A percentile compares a stretch with the other conserved stretches of the same genome.
Evolutionary conservation across 257 asterid genomes (phyloP).

Genomic region (Catharanthus roseus): DNA sequence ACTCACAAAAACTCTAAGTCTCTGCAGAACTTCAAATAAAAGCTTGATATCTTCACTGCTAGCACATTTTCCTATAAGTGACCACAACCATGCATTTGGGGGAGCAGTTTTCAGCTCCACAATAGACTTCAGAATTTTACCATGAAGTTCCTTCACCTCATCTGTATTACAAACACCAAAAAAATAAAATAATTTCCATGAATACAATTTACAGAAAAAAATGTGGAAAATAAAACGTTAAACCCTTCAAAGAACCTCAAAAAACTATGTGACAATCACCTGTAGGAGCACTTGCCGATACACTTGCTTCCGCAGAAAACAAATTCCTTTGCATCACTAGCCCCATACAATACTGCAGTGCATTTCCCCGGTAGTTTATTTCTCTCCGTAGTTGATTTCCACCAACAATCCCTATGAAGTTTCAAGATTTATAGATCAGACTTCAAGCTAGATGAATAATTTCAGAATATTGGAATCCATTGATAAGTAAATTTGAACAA

Average conservation of each 20-base stretch:
- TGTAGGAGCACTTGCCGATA: constrained; percentile 34
- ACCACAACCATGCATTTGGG: constrained; percentile 85
- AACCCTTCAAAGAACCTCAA: not conserved
- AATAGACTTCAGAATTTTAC: constrained; percentile 54
- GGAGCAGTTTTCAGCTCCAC: constrained; percentile 68
- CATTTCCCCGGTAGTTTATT: constrained; percentile 16
- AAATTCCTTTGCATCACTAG: constrained; percentile 28
- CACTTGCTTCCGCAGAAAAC: constrained; percentile 43
- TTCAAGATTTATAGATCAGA: not conserved
- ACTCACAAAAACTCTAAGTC: constrained; percentile 77
- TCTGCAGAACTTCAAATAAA: constrained; percentile 59
- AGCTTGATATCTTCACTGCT: constrained; percentile 63
- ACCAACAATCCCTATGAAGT: constrained; percentile 29
- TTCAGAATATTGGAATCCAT: too few species aligned
- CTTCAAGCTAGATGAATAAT: not conserved
- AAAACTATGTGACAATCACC: constrained; percentile 33
- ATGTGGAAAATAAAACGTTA: not conserved
- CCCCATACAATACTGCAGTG: constrained; percentile 15
- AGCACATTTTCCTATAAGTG: constrained; percentile 60
- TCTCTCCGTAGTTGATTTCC: constrained; percentile 19
- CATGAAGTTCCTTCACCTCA: constrained; percentile 61
- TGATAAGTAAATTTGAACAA: not conserved
- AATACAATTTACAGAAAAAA: constrained; percentile 9
- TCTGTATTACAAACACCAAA: constrained; percentile 43
- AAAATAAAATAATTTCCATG: not conserved